Conservation (phyloP, 495 filamentous ascomycete genomes). For the Penicillium subrubescens region DNA sequence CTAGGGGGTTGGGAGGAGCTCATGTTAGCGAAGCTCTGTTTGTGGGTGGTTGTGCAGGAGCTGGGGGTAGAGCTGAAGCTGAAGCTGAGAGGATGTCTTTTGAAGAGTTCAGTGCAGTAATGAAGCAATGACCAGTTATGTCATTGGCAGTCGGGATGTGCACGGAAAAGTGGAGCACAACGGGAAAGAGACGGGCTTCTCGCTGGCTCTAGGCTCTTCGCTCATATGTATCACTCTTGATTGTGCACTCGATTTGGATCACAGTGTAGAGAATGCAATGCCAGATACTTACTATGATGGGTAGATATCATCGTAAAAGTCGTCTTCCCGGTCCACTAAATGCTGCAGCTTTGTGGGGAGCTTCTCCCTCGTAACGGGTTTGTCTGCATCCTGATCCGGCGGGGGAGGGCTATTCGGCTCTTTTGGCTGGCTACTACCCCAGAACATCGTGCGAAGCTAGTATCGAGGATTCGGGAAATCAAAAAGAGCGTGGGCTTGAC, state of each 20-base stretch:
- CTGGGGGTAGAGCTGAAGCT: background rate
- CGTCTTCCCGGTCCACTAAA: constrained; percentile 75
- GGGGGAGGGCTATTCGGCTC: constrained; percentile 25
- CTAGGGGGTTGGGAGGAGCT: constrained; percentile 44
- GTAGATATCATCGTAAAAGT: constrained; percentile 75
- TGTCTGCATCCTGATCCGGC: constrained; percentile 30
- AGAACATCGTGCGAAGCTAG: constrained; percentile 36
- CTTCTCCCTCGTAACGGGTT: constrained; percentile 59
- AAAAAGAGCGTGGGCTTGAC: background rate
- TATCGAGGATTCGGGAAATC: background rate
- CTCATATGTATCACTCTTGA: constrained; percentile 2
- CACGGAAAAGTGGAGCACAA: constrained; percentile 12
- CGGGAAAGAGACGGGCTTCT: constrained; percentile 7
- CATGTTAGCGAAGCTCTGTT: constrained; percentile 25
- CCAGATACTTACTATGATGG: constrained; percentile 71
- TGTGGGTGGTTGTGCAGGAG: background rate
- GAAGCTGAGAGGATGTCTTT: background rate
- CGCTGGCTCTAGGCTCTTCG: background rate
- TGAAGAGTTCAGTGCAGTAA: background rate
- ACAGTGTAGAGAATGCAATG: constrained; percentile 1
- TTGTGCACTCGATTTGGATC: background rate
- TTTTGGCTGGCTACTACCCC: constrained; percentile 34
- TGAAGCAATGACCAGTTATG: background rate
- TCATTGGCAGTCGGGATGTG: constrained; percentile 5
- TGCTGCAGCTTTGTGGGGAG: constrained; percentile 72